These are phyloP conservation scores for Speleostelium caveatum DNA, from an alignment of 78 protist species.

Conservation along the genomic window DNA sequence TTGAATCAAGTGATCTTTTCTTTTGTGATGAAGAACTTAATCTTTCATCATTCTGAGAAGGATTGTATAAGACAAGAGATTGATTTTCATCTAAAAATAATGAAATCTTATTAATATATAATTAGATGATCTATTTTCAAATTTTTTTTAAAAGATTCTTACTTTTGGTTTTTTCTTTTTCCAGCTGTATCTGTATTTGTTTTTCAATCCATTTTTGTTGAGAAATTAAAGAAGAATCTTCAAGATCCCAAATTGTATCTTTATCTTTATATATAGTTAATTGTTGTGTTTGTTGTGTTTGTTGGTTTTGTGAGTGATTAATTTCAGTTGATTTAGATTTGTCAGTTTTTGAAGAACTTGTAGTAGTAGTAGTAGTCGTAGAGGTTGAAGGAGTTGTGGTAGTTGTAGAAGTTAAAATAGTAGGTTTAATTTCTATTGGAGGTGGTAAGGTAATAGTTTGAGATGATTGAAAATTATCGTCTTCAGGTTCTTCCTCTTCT, in stretches of 20 bases:
- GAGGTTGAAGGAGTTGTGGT: background rate
- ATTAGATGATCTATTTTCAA: no score
- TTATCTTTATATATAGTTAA: background rate
- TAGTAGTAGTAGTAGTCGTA: background rate
- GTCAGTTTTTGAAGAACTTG: background rate
- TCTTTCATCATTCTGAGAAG: no score
- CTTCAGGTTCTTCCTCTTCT: background rate
- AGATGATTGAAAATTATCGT: no score
- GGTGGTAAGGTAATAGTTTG: no score
- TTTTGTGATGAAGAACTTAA: background rate
- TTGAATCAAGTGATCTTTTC: no score
- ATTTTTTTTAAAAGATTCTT: no score
- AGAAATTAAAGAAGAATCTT: slow-evolving; percentile 36
- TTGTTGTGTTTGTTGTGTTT: background rate
- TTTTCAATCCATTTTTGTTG: slow-evolving; percentile 71
- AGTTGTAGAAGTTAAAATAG: no score
- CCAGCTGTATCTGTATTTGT: background rate
- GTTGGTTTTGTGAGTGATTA: background rate
- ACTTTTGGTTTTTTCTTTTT: background rate
- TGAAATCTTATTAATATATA: no score
- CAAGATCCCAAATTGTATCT: slow-evolving; percentile 3
- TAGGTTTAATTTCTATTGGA: background rate
- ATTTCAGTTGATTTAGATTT: background rate
- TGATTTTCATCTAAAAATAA: no score
- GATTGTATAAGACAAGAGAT: no score